These are phyloP conservation scores for Musa troglodytarum DNA, from an alignment of 176 grass and related monocot genomes.

Conservation along the genomic window DNA sequence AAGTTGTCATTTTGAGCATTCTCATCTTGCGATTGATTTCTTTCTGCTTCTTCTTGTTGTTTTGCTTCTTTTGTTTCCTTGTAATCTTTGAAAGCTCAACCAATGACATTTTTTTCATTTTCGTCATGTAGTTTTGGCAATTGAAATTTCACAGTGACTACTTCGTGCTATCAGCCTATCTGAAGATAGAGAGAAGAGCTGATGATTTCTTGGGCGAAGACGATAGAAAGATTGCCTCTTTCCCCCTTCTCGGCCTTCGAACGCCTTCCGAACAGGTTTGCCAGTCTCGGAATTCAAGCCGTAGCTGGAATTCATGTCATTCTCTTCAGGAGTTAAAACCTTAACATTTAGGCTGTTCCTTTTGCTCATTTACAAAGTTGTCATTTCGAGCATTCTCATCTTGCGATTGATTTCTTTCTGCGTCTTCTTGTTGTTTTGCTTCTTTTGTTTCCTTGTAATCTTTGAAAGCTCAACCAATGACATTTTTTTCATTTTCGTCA, in stretches of 20 bases:
- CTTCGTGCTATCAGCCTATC: not conserved
- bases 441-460: not conserved
- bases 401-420: not conserved
- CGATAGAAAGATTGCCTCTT: conserved; percentile 8
- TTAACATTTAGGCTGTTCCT: not conserved
- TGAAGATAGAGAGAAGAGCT: too few relatives aligned
- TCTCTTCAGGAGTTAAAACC: not conserved
- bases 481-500: too few relatives aligned
- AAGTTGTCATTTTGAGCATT: too few relatives aligned
- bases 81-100: not conserved
- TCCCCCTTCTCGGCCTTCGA: conserved; percentile 5
- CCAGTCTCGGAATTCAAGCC: not conserved
- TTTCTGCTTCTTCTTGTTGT: not conserved
- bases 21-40: not conserved
- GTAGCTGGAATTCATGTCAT: not conserved
- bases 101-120: not conserved
- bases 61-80: too few relatives aligned
- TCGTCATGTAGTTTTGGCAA: not conserved
- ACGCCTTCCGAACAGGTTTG: conserved; percentile 1
- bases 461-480: not conserved
- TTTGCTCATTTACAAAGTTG: too few relatives aligned
- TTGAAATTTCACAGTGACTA: not conserved
- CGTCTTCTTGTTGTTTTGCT: not conserved
- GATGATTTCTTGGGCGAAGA: conserved; percentile 14
- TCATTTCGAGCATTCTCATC: too few relatives aligned